Conservation (phyloP, 2,329 filamentous ascomycete genomes). For the Lomentospora prolificans region DNA sequence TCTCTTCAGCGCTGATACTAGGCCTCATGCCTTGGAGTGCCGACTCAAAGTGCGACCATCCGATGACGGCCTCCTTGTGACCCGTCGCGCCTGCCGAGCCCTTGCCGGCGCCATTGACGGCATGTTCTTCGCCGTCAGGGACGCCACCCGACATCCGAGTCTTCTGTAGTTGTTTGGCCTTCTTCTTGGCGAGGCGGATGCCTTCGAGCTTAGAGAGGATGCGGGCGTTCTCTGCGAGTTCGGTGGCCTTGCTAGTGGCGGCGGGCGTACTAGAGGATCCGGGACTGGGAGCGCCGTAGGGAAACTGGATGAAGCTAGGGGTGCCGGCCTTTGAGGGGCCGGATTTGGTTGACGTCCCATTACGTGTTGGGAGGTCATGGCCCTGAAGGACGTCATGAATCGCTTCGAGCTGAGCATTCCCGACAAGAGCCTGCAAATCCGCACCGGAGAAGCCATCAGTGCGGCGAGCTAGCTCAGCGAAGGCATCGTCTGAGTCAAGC, state of each 20-base stretch:
- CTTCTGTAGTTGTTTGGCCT: slow-evolving; percentile 23
- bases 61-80: slow-evolving; percentile 65
- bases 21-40: slow-evolving; percentile 68
- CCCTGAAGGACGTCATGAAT: slow-evolving; percentile 84
- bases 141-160: slow-evolving; percentile 2
- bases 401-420: slow-evolving; percentile 92
- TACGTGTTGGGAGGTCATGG: slow-evolving; percentile 23
- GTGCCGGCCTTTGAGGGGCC: slow-evolving; percentile 17
- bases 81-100: slow-evolving; percentile 22
- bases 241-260: slow-evolving; percentile 38
- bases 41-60: slow-evolving; percentile 72
- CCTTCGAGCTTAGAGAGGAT: slow-evolving; percentile 75
- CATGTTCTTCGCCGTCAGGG: slow-evolving; percentile 12
- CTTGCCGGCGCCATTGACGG: slow-evolving; percentile 14
- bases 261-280: slow-evolving; percentile 21
- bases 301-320: slow-evolving; percentile 70
- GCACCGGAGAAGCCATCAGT: slow-evolving; percentile 92
- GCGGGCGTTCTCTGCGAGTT: slow-evolving; percentile 64
- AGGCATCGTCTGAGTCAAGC: slow-evolving; percentile 39
- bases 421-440: slow-evolving; percentile 87
- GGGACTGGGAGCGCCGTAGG: slow-evolving; percentile 53
- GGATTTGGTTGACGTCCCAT: slow-evolving; percentile 25
- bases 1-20: slow-evolving; percentile 74
- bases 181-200: slow-evolving; percentile 60
- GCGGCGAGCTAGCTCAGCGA: slow-evolving; percentile 64